Conservation (phyloP, 768 basidiomycete species). For the Mycena galericulata region DNA sequence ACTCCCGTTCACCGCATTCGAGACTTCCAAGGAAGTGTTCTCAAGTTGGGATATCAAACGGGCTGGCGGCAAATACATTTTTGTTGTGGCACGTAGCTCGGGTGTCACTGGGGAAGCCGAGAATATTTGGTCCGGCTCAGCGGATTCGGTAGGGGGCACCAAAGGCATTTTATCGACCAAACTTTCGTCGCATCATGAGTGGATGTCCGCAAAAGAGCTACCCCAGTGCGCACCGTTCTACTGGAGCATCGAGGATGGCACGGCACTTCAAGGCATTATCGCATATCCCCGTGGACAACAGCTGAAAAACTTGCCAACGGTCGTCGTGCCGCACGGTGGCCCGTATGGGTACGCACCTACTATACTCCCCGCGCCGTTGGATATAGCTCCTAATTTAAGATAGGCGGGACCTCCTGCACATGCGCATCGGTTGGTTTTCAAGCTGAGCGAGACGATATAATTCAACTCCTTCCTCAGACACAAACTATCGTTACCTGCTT, state of each 20-base stretch:
- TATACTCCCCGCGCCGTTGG: background rate
- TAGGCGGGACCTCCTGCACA: conserved; percentile 21
- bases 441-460: background rate
- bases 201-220: conserved; percentile 23
- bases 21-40: conserved; percentile 28
- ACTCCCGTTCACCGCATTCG: conserved; percentile 15
- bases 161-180: conserved; percentile 20
- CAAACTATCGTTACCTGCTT: conserved; percentile 15
- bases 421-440: conserved; percentile 9
- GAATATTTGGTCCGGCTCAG: conserved; percentile 28
- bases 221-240: conserved; percentile 29
- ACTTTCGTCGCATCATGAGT: conserved; percentile 32
- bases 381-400: background rate
- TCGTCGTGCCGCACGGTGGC: conserved; percentile 31
- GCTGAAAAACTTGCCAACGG: conserved; percentile 15
- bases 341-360: conserved; percentile 17
- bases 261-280: conserved; percentile 23
- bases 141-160: background rate
- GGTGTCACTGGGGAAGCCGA: conserved; percentile 29
- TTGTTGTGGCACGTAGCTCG: conserved; percentile 28
- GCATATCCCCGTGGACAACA: conserved; percentile 20
- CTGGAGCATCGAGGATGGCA: conserved; percentile 28
- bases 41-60: conserved; percentile 25
- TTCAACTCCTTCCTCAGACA: background rate
- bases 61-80: conserved; percentile 21